Conservation (phyloP, 192 early-diverging fungal genomes). For the Backusella sp. region DNA sequence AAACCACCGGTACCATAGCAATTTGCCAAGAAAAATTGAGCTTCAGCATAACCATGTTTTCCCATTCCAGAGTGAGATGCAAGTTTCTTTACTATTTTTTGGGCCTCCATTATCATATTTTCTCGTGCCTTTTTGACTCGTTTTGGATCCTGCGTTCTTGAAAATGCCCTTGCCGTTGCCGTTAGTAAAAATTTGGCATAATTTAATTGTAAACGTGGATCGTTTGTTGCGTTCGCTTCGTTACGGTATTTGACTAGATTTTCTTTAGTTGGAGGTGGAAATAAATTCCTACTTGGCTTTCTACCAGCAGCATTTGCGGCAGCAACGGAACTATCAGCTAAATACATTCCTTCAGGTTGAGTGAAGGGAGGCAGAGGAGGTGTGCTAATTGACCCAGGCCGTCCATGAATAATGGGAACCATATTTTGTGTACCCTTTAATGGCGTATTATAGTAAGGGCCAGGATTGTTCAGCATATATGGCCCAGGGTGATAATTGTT, state of each 20-base stretch:
- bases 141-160: conserved; percentile 64
- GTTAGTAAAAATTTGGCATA: conserved; percentile 89
- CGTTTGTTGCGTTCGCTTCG: conserved; percentile 53
- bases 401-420: neutral
- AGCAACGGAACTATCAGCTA: conserved; percentile 26
- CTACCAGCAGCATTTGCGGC: conserved; percentile 19
- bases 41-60: conserved; percentile 80
- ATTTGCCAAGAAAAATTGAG: conserved; percentile 92
- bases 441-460: neutral
- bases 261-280: conserved; percentile 41
- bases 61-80: conserved; percentile 67
- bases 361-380: neutral
- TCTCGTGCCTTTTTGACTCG: conserved; percentile 69
- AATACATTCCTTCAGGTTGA: conserved; percentile 13
- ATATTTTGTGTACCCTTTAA: neutral
- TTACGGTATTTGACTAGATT: conserved; percentile 39
- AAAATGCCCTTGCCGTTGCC: conserved; percentile 58
- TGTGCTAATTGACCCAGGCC: too few species aligned
- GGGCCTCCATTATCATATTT: conserved; percentile 72
- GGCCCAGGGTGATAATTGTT: neutral
- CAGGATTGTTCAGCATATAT: neutral
- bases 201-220: conserved; percentile 77
- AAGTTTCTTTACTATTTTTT: conserved; percentile 88
- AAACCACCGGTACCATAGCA: conserved; percentile 85
- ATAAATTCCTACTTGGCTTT: conserved; percentile 1